Evolutionary conservation across 192 early-diverging fungal genomes (phyloP), one percentile per base, ranked within the genome.

Genomic region (Linnemannia hyalina): DNA sequence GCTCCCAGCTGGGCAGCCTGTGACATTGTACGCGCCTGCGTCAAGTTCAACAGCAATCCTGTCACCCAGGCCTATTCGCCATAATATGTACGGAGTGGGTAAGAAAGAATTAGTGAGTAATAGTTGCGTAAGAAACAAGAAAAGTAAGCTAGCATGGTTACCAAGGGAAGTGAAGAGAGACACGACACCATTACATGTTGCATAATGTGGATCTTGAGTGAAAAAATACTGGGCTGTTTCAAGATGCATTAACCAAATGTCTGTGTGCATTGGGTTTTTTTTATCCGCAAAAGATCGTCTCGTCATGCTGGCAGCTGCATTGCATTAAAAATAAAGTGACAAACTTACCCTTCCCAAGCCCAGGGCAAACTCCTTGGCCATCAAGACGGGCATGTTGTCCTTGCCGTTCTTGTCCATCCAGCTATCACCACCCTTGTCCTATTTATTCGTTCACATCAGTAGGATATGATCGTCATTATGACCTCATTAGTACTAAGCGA

Each of bases 21-120:
- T 1, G 84, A 80, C 44, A 81, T 60, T 36, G 84, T 75, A 8
- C 72, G 78, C 42, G 84, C 84, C 42, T 86, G 84, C 1, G 84
- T 86, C 84, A 86, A 70, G 72, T 86, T 86, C 46, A 86, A 70
- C 22, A 86, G 72, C 42, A 86, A 65, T 63, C 84, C 84, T 22
- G 80, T 81, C 65, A 86, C 73, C 84, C 84, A 86, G 20, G 84
- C 71, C 84, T 80, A 78, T 11, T 13, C 44, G 18, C 4, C 22
- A 20, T 60, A 6, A 4, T 26, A 74, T 29, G 52, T 10, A 46
- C 1, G 0, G 46, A 47, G 18, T 18, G 44, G 44, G 44, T 5
- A 16, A 22, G 32, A 6, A 49, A 29, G 68, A 13, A 52, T 20
- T 3, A 46, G 68, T 41, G 3, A 40, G 3, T 20, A 77, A 29